Evolutionary conservation across 2,329 filamentous ascomycete species (phyloP).

Genomic region (Ophiocordyceps sinensis): DNA sequence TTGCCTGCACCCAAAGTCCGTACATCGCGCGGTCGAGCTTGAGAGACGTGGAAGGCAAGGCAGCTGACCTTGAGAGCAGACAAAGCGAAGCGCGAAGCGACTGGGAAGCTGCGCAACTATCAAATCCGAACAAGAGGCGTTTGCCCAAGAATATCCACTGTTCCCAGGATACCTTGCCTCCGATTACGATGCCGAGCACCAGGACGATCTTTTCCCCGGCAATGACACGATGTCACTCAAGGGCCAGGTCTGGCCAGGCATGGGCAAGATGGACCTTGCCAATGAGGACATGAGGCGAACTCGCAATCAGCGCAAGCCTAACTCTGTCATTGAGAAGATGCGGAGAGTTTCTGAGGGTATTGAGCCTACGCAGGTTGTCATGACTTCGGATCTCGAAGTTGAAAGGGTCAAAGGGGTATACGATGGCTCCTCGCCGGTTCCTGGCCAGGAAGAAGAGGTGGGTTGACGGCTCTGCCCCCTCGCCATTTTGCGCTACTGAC

Average conservation of each 20-base stretch:
- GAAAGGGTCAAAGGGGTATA: constrained; percentile 44
- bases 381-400: constrained; percentile 35
- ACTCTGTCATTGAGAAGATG: constrained; percentile 54
- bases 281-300: constrained; percentile 58
- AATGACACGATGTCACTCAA: constrained; percentile 38
- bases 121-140: constrained; percentile 15
- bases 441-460: constrained; percentile 28
- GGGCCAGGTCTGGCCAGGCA: constrained; percentile 61
- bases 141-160: constrained; percentile 11
- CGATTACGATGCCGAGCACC: constrained; percentile 13
- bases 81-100: constrained; percentile 16
- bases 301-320: constrained; percentile 65
- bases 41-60: too few relatives aligned
- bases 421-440: constrained; percentile 36
- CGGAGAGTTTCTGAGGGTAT: constrained; percentile 49
- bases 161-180: constrained; percentile 14
- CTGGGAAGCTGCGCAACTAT: constrained; percentile 7
- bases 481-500: constrained; percentile 1
- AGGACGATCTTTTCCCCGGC: constrained; percentile 11
- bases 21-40: neutral
- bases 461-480: constrained; percentile 6
- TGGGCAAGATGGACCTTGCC: constrained; percentile 71
- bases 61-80: constrained; percentile 5
- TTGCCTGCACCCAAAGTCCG: constrained; percentile 10
- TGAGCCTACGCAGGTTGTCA: constrained; percentile 50